phyloP scores from a whole-genome alignment of 1,284 basidiomycete species.

The Cryptococcus jaspeensis region DNA sequence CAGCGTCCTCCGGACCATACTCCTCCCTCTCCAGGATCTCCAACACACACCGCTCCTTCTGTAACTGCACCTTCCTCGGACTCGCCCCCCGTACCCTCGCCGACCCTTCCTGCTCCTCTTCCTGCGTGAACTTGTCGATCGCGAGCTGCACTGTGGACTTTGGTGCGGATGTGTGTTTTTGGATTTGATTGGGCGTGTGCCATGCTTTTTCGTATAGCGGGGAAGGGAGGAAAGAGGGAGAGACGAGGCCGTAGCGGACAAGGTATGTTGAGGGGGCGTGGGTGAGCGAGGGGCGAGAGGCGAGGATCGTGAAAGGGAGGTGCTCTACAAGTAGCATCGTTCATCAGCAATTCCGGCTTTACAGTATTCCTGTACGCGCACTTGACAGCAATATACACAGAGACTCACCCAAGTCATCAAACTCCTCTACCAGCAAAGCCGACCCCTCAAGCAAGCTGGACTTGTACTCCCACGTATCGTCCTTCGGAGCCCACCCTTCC shows the following conservation, averaged over 20 bases:
- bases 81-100: slow-evolving; percentile 13
- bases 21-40: slow-evolving; percentile 8
- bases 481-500: slow-evolving; percentile 59
- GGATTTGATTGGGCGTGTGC: slow-evolving; percentile 20
- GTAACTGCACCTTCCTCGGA: slow-evolving; percentile 4
- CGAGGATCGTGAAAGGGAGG: slow-evolving; percentile 29
- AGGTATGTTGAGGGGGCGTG: slow-evolving; percentile 8
- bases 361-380: neutral
- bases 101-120: slow-evolving; percentile 2
- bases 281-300: neutral
- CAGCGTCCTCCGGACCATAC: neutral
- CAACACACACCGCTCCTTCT: slow-evolving; percentile 6
- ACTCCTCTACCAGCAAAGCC: slow-evolving; percentile 52
- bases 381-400: too few relatives aligned
- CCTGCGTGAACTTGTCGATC: slow-evolving; percentile 3
- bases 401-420: slow-evolving; percentile 25
- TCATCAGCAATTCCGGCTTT: neutral
- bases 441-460: slow-evolving; percentile 55
- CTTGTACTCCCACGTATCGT: slow-evolving; percentile 65
- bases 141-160: slow-evolving; percentile 2
- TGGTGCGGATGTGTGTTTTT: slow-evolving; percentile 3
- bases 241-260: slow-evolving; percentile 20
- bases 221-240: slow-evolving; percentile 6
- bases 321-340: slow-evolving; percentile 4
- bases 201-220: slow-evolving; percentile 23